phyloP scores from a whole-genome alignment of 2,329 filamentous ascomycete species.

The Trichothecium roseum region DNA sequence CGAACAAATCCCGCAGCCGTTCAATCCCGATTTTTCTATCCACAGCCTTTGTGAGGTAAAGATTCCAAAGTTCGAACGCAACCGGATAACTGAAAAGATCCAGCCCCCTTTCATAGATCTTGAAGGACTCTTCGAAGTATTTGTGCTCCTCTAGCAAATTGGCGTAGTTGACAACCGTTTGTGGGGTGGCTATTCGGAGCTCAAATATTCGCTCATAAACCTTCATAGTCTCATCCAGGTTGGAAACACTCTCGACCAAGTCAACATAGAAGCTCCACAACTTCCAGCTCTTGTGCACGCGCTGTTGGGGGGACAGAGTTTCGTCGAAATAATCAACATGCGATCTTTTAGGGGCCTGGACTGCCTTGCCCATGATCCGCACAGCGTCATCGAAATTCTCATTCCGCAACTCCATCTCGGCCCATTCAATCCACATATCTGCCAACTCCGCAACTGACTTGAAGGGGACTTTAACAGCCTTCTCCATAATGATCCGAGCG shows the following conservation, averaged over 20 bases:
- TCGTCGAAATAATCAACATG: constrained; percentile 99
- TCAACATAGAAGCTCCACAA: constrained; percentile 99
- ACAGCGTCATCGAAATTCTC: constrained; percentile 95
- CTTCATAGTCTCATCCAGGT: constrained; percentile 82
- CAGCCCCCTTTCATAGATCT: constrained; percentile 88
- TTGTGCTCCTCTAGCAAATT: constrained; percentile 89
- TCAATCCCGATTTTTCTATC: constrained; percentile 95
- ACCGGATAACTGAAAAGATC: constrained; percentile 99
- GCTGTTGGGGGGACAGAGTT: constrained; percentile 81
- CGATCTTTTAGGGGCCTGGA: constrained; percentile 93
- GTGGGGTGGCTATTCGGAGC: constrained; percentile 91
- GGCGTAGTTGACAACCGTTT: constrained; percentile 97
- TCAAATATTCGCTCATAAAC: constrained; percentile 98
- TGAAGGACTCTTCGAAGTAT: constrained; percentile 97
- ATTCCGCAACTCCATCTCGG: constrained; percentile 91
- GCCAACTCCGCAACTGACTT: constrained; percentile 95
- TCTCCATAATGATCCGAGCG: constrained; percentile 90
- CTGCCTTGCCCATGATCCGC: constrained; percentile 93
- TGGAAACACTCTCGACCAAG: constrained; percentile 87
- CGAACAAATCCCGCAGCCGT: constrained; percentile 85
- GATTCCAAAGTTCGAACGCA: constrained; percentile 96
- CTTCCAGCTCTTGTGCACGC: constrained; percentile 99
- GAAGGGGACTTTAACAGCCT: constrained; percentile 94
- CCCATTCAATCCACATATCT: constrained; percentile 99
- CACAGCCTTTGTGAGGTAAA: constrained; percentile 95